phyloP scores from a whole-genome alignment of 208 protist genomes.

The Angomonas ambiguus region DNA sequence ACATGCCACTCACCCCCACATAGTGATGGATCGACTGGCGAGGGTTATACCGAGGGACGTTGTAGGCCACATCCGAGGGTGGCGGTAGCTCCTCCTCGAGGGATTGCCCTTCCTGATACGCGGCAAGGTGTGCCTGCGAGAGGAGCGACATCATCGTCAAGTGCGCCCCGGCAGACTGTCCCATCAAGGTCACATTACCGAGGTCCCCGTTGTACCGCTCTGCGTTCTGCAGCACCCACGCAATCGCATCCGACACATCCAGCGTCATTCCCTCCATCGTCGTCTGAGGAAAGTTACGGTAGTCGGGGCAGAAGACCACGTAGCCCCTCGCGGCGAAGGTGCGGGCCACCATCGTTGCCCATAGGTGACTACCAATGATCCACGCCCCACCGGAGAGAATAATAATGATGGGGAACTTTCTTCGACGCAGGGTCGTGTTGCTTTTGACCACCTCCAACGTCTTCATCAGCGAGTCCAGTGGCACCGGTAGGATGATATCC shows the following conservation, averaged over 20 bases:
- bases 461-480: conserved; percentile 52
- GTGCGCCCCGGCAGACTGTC: conserved; percentile 82
- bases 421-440: conserved; percentile 33
- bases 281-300: conserved; percentile 90
- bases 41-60: conserved; percentile 81
- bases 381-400: conserved; percentile 68
- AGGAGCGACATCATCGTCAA: conserved; percentile 84
- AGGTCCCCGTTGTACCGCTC: conserved; percentile 85
- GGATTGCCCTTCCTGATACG: conserved; percentile 33
- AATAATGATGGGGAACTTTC: conserved; percentile 79
- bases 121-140: conserved; percentile 72
- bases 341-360: conserved; percentile 74
- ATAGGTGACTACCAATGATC: conserved; percentile 85
- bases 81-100: conserved; percentile 23
- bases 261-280: conserved; percentile 88
- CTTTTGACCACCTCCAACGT: conserved; percentile 36
- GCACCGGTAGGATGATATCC: conserved; percentile 54
- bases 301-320: conserved; percentile 89
- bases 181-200: conserved; percentile 67
- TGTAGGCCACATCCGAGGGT: conserved; percentile 56
- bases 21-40: conserved; percentile 73
- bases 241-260: conserved; percentile 82
- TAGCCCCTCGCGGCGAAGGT: conserved; percentile 72
- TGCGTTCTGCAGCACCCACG: conserved; percentile 82
- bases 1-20: conserved; percentile 83